These are phyloP conservation scores for Plasmopara viticola DNA, from an alignment of 352 stramenopile genomes.

Conservation along the genomic window DNA sequence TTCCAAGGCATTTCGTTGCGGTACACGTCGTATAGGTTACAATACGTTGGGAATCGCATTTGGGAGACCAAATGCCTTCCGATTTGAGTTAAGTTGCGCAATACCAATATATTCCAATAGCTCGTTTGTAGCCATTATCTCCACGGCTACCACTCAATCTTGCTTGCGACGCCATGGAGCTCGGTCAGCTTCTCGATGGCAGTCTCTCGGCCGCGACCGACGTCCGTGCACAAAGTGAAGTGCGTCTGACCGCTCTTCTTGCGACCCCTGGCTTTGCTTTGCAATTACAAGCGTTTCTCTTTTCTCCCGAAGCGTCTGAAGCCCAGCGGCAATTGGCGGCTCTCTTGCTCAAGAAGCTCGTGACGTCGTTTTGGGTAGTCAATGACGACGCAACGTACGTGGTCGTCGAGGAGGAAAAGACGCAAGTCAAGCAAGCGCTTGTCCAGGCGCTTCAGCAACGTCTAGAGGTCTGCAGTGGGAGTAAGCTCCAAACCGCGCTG, in stretches of 20 bases:
- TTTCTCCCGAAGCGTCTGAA: constrained; percentile 27
- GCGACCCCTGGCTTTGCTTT: constrained; percentile 55
- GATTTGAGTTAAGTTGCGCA: constrained; percentile 28
- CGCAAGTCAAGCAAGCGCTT: constrained; percentile 51
- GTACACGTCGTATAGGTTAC: constrained; percentile 68
- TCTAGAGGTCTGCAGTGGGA: constrained; percentile 49
- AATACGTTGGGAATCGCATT: constrained; percentile 81
- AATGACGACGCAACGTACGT: constrained; percentile 40
- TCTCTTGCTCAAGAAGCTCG: constrained; percentile 72
- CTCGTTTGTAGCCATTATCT: not conserved
- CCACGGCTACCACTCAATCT: constrained; percentile 4
- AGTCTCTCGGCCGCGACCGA: constrained; percentile 40
- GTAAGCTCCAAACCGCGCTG: constrained; percentile 74
- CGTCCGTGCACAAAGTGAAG: constrained; percentile 53
- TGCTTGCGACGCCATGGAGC: constrained; percentile 25
- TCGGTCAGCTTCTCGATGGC: constrained; percentile 47
- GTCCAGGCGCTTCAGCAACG: constrained; percentile 51
- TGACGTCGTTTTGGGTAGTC: constrained; percentile 54
- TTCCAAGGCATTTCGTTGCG: constrained; percentile 69
- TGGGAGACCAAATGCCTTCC: constrained; percentile 81
- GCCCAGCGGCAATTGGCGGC: constrained; percentile 62
- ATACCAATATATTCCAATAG: not conserved
- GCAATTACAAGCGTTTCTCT: constrained; percentile 68
- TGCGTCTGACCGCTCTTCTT: constrained; percentile 57
- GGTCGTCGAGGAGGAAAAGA: constrained; percentile 60